Conservation (phyloP, 352 stramenopile species). For the Hyaloperonospora brassicae region DNA sequence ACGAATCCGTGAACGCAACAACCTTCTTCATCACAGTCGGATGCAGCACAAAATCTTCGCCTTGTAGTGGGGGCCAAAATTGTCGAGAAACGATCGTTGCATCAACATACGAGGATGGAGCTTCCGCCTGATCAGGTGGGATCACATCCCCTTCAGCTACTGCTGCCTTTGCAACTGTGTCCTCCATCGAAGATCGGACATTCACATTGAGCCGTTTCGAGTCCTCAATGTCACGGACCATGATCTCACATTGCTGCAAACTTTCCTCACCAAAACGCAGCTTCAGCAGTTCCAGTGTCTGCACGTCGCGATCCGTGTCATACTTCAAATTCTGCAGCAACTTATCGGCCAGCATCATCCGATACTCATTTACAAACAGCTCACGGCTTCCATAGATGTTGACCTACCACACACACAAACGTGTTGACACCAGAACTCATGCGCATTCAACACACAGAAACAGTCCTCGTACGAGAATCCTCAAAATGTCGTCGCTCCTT, state of each 20-base stretch:
- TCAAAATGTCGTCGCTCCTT: slow-evolving; percentile 91
- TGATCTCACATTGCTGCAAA: slow-evolving; percentile 95
- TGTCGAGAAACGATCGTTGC: slow-evolving; percentile 94
- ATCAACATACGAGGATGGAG: slow-evolving; percentile 44
- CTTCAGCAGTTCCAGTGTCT: slow-evolving; percentile 96
- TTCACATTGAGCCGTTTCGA: slow-evolving; percentile 92
- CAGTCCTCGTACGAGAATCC: slow-evolving; percentile 78
- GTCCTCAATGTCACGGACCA: slow-evolving; percentile 96
- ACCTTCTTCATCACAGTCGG: slow-evolving; percentile 68
- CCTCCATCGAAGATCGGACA: slow-evolving; percentile 50
- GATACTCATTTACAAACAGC: slow-evolving; percentile 98
- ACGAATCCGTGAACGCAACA: slow-evolving; percentile 86
- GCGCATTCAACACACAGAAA: too few relatives aligned
- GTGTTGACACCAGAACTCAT: not conserved
- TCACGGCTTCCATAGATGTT: slow-evolving; percentile 98
- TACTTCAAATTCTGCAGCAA: slow-evolving; percentile 91
- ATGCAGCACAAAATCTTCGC: slow-evolving; percentile 88
- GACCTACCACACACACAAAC: slow-evolving; percentile 27
- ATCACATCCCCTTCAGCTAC: not conserved
- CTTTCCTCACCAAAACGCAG: slow-evolving; percentile 92
- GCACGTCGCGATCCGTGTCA: slow-evolving; percentile 89
- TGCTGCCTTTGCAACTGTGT: not conserved
- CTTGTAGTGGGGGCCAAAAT: slow-evolving; percentile 95
- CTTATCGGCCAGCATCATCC: slow-evolving; percentile 96
- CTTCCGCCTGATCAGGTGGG: not conserved